A percentile compares a stretch with the other conserved stretches of the same genome.
These are phyloP conservation scores for Metschnikowia reukaufii DNA, from an alignment of 805 yeast species.

Conservation along the genomic window DNA sequence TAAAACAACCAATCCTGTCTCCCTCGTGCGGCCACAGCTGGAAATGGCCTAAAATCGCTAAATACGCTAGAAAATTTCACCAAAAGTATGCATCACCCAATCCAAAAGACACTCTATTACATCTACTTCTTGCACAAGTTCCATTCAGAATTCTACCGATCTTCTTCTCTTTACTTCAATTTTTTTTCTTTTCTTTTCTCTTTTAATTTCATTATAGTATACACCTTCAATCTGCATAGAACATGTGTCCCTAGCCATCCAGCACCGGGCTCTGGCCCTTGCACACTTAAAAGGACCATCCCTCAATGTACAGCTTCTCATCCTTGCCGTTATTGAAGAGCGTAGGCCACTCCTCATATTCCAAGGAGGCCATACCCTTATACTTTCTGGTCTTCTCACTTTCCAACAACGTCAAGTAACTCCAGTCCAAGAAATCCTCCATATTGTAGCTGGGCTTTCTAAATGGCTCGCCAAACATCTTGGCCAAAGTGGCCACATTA, in stretches of 20 bases:
- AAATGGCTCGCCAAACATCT: conserved; percentile 86
- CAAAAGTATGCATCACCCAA: no score
- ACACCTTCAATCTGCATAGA: neutral
- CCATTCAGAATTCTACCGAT: no score
- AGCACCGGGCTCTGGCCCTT: neutral
- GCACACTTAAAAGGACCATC: conserved; percentile 16
- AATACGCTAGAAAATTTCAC: no score
- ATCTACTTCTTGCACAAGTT: no score
- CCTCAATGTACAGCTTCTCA: conserved; percentile 18
- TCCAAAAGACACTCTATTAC: no score
- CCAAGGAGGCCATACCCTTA: conserved; percentile 75
- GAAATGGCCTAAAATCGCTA: no score
- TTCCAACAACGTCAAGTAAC: conserved; percentile 63
- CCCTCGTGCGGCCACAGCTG: no score
- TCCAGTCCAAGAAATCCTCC: conserved; percentile 95
- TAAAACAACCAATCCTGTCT: no score
- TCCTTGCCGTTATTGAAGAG: conserved; percentile 28
- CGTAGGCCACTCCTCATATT: conserved; percentile 56
- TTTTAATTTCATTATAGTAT: no score
- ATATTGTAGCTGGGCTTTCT: conserved; percentile 80
- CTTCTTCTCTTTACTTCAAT: neutral
- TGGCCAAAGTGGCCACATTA: conserved; percentile 88
- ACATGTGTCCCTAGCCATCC: neutral
- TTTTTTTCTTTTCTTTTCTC: neutral
- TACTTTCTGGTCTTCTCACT: conserved; percentile 64